Conservation (phyloP, 768 basidiomycete genomes). For the Xanthoconium stramineum region DNA sequence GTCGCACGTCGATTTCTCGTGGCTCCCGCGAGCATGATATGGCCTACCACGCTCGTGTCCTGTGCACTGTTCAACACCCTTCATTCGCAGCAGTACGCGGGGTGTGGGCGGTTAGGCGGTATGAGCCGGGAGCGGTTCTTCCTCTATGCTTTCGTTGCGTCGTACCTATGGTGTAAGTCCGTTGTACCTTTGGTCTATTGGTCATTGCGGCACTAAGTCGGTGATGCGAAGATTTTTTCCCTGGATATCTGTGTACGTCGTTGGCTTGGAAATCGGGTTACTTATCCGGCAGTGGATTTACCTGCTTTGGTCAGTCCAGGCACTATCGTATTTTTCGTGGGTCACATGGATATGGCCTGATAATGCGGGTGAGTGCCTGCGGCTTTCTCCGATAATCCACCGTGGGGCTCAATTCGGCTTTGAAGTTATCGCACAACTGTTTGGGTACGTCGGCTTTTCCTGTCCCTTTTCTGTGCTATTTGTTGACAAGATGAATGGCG, state of each 20-base stretch:
- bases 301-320: constrained; percentile 35
- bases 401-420: constrained; percentile 10
- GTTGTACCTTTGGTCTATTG: background rate
- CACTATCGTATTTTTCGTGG: constrained; percentile 57
- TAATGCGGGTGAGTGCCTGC: constrained; percentile 39
- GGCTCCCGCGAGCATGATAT: constrained; percentile 58
- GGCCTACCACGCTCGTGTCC: constrained; percentile 72
- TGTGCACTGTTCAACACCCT: constrained; percentile 78
- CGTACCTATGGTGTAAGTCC: constrained; percentile 57
- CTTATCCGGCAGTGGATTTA: constrained; percentile 8
- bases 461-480: background rate
- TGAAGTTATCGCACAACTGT: constrained; percentile 44
- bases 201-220: constrained; percentile 5
- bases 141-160: constrained; percentile 55
- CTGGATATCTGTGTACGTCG: constrained; percentile 42
- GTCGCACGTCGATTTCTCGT: constrained; percentile 72
- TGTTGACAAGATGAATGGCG: constrained; percentile 1
- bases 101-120: constrained; percentile 58
- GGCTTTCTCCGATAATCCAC: constrained; percentile 12
- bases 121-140: constrained; percentile 79
- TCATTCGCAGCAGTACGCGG: constrained; percentile 65
- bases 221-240: constrained; percentile 37
- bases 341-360: constrained; percentile 53
- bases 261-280: background rate
- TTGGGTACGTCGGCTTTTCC: constrained; percentile 37